Percentiles rank a stretch among this genome's conserved stretches.
These are phyloP conservation scores for Metschnikowia hibisci DNA, from an alignment of 805 yeast species.

Conservation along the genomic window DNA sequence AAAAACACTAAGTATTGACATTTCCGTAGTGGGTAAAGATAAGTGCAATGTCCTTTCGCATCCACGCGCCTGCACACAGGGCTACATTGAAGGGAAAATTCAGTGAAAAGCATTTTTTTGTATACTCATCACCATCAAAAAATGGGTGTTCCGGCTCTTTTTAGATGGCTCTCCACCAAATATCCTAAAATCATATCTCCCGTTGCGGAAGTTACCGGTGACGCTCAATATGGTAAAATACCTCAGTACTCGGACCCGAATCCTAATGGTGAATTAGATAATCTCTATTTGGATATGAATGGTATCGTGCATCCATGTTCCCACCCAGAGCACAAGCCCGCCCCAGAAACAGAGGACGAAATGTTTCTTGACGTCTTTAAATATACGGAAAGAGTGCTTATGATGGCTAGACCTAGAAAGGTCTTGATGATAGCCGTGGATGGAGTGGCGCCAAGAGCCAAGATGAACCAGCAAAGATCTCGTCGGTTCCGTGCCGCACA, in stretches of 20 bases:
- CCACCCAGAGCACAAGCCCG: conserved; percentile 93
- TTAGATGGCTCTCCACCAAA: conserved; percentile 90
- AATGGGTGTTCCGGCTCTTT: conserved; percentile 97
- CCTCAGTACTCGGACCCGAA: conserved; percentile 65
- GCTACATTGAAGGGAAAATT: background rate
- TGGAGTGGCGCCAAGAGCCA: conserved; percentile 98
- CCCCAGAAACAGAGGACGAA: conserved; percentile 95
- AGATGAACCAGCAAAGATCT: conserved; percentile 95
- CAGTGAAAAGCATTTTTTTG: background rate
- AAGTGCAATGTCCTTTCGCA: background rate
- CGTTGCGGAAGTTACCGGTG: conserved; percentile 68
- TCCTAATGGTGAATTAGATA: conserved; percentile 95
- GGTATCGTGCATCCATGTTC: conserved; percentile 99
- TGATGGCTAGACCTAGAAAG: conserved; percentile 94
- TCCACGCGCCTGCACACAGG: background rate
- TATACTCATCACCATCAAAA: background rate
- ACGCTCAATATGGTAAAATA: conserved; percentile 32
- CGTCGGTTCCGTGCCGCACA: conserved; percentile 89
- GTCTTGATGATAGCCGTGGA: conserved; percentile 93
- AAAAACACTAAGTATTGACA: background rate
- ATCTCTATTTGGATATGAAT: conserved; percentile 93
- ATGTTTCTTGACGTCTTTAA: conserved; percentile 92
- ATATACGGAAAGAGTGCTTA: conserved; percentile 86
- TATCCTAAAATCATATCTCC: conserved; percentile 94
- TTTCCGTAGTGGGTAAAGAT: too few relatives aligned